These are phyloP conservation scores for Magnusiomyces ingens DNA, from an alignment of 1,139 yeast species.

Conservation along the genomic window DNA sequence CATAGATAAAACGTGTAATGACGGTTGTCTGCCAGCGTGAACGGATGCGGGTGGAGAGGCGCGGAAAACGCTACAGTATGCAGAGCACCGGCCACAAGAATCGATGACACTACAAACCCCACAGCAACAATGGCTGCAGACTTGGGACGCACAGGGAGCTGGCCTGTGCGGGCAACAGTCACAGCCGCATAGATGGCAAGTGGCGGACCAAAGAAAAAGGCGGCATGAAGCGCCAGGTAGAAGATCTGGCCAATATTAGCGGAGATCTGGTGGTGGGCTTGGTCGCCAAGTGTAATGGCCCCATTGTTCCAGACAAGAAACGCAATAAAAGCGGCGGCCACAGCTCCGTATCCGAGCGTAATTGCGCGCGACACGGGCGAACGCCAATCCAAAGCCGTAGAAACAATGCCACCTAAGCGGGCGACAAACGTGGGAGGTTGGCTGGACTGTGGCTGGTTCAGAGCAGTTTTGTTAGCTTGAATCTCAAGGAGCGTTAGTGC, in stretches of 20 bases:
- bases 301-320: constrained; percentile 68
- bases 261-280: constrained; percentile 68
- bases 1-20: constrained; percentile 87
- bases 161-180: background rate
- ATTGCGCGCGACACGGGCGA: constrained; percentile 16
- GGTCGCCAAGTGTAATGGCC: constrained; percentile 71
- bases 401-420: constrained; percentile 6
- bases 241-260: constrained; percentile 75
- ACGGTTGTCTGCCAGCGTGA: constrained; percentile 86
- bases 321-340: constrained; percentile 45
- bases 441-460: background rate
- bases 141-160: background rate
- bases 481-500: constrained; percentile 19
- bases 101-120: background rate
- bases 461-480: too few species aligned
- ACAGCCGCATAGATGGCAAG: constrained; percentile 10
- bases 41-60: constrained; percentile 61
- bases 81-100: background rate
- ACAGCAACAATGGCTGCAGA: constrained; percentile 1
- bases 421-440: background rate
- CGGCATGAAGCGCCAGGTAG: constrained; percentile 62
- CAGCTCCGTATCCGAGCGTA: constrained; percentile 48
- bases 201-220: constrained; percentile 59
- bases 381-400: constrained; percentile 12
- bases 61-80: background rate